Percentiles rank a stretch among this genome's conserved stretches.
phyloP scores from a whole-genome alignment of 2,329 filamentous ascomycete species.

The Ophiostoma novo-ulmi region DNA sequence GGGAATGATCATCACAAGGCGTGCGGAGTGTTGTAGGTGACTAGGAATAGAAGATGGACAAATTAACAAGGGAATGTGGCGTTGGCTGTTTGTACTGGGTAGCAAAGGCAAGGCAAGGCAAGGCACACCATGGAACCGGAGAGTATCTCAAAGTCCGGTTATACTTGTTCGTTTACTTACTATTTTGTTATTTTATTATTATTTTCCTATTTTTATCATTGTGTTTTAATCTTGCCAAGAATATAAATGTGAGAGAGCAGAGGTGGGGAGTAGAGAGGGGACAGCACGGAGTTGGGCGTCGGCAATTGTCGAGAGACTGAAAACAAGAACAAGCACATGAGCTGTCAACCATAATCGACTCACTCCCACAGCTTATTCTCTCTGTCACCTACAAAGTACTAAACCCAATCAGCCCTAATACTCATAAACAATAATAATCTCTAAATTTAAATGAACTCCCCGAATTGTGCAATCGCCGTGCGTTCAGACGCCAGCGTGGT shows the following conservation, averaged over 20 bases:
- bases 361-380: too few species aligned
- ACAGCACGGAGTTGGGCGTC: too few species aligned
- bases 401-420: not conserved
- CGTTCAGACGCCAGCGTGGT: not conserved
- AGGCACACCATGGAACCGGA: not conserved
- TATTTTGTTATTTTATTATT: too few species aligned
- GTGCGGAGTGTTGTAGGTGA: not conserved
- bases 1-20: slow-evolving; percentile 6
- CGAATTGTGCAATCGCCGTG: slow-evolving; percentile 6
- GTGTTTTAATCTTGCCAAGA: not conserved
- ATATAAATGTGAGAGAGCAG: not conserved
- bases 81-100: too few species aligned
- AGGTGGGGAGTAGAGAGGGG: too few species aligned
- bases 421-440: not conserved
- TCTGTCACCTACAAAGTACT: too few species aligned
- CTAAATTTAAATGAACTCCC: not conserved
- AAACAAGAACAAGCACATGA: too few species aligned
- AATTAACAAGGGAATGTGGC: not conserved
- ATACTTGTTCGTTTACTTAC: too few species aligned
- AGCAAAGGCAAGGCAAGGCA: too few species aligned
- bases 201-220: too few species aligned
- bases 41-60: not conserved
- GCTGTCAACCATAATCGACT: too few species aligned
- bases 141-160: slow-evolving; percentile 1
- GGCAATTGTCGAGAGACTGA: too few species aligned